These are phyloP conservation scores for Populus nigra DNA, from an alignment of 345 rosid species.

Conservation along the genomic window DNA sequence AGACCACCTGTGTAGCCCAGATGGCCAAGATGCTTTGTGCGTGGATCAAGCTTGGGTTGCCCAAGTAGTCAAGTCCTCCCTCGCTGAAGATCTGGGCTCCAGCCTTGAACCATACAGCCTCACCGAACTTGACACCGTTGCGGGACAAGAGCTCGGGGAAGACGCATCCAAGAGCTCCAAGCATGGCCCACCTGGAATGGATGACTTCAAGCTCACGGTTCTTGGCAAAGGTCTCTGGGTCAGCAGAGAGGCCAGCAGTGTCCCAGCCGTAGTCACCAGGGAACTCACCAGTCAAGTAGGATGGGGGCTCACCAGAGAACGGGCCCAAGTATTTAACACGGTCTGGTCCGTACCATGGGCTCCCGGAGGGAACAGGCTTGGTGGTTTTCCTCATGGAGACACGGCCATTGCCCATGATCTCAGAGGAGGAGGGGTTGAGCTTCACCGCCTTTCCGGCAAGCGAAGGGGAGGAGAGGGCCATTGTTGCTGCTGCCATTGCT, in stretches of 20 bases:
- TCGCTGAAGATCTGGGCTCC: conserved; percentile 32
- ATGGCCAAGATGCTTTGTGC: conserved; percentile 34
- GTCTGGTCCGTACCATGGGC: conserved; percentile 37
- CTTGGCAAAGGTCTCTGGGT: conserved; percentile 34
- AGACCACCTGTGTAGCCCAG: conserved; percentile 28
- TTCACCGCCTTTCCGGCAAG: too few relatives aligned
- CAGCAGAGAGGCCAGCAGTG: conserved; percentile 30
- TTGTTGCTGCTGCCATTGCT: too few relatives aligned
- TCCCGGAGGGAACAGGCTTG: conserved; percentile 13
- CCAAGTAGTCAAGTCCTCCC: conserved; percentile 32
- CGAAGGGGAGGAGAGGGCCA: too few relatives aligned
- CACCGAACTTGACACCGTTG: conserved; percentile 32
- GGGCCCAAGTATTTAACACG: conserved; percentile 32
- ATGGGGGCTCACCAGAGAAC: conserved; percentile 28
- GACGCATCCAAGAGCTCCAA: conserved; percentile 23
- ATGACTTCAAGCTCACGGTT: conserved; percentile 34
- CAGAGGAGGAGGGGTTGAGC: too few relatives aligned
- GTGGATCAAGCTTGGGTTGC: conserved; percentile 31
- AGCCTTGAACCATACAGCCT: conserved; percentile 36
- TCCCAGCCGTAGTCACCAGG: conserved; percentile 37
- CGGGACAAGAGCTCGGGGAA: conserved; percentile 36
- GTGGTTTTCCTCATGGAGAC: too few relatives aligned
- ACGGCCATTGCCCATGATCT: too few relatives aligned
- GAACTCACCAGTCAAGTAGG: conserved; percentile 28
- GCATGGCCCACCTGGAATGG: conserved; percentile 7